These are phyloP conservation scores for Cryoendolithus antarcticus DNA, from an alignment of 2,329 filamentous ascomycete species.

Conservation along the genomic window DNA sequence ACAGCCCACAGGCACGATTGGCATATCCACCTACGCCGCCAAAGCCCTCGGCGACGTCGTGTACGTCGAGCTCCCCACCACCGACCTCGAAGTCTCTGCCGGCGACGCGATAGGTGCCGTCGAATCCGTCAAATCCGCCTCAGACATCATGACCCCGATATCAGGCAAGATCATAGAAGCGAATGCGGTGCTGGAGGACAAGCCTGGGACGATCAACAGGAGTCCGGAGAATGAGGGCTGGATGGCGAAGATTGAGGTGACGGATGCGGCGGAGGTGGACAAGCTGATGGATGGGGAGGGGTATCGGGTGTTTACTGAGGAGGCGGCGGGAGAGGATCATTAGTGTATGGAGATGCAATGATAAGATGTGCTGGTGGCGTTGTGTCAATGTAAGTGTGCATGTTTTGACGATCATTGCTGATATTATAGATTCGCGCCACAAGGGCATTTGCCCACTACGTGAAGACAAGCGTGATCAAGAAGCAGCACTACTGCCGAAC, in stretches of 20 bases:
- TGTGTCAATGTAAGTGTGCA: no score
- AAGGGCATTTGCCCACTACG: no score
- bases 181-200: conserved; percentile 69
- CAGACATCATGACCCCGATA: conserved; percentile 87
- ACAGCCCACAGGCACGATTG: conserved; percentile 45
- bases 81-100: conserved; percentile 53
- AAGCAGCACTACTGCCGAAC: no score
- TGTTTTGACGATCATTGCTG: no score
- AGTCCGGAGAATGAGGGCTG: conserved; percentile 83
- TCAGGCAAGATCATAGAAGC: conserved; percentile 61
- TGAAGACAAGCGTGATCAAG: no score
- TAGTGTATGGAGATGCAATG: no score
- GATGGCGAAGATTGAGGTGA: conserved; percentile 79
- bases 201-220: conserved; percentile 77
- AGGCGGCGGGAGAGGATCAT: conserved; percentile 16
- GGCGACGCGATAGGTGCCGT: conserved; percentile 88
- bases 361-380: no score
- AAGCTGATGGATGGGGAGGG: conserved; percentile 62
- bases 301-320: conserved; percentile 64
- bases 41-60: conserved; percentile 91
- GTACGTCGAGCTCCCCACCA: conserved; percentile 82
- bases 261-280: conserved; percentile 58
- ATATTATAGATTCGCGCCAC: no score
- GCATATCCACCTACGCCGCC: conserved; percentile 85
- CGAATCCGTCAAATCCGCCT: conserved; percentile 95